Evolutionary conservation across 202 grass and related monocot genomes (phyloP), one percentile per base, ranked within the genome.

Genomic region (Carex arenaria): DNA sequence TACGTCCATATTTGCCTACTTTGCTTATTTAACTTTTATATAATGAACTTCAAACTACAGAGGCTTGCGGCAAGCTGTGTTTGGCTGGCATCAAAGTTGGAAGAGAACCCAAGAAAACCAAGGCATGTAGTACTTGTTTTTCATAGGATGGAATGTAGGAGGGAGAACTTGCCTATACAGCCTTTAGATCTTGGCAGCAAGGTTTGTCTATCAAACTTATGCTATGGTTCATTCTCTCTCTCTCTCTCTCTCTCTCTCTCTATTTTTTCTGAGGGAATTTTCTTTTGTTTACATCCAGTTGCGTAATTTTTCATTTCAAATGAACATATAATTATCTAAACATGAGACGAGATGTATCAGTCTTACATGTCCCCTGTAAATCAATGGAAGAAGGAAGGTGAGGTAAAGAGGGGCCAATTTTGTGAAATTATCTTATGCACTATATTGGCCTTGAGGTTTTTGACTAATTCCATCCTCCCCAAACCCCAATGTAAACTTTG

Each of bases 21-120:
- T 43, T 66, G 1, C 19, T 51, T 11, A 49, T 72, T 72, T 45
- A 23, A 15, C 19, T 51, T 51, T 7, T 34, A 54, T 32, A 18
- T 9, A 63, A 38, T 86, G 56, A 83, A 61, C 22, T 82, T 88
- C 10, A 86, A 82, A 56, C 72, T 79, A 20, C 54, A 95, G 90
- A 91, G 95, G 70, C 87, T 95, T 89, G 90, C 92, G 56, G 95
- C 92, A 31, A 95, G 92, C n/a, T 95, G 92, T 83, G 86, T 98
- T 80, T 98, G 95, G 95, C 59, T 98, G 31, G 92, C 95, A 47
- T 91, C 90, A 11, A 98, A 95, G 80, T 84, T 95, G 82, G 95
- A 98, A 87, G 95, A 98, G 78, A 93, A 84, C 81, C 92, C 90
- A 34, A 90, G 91, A 68, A 90, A 82, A 90, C 85, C 92, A 73